These are phyloP conservation scores for Lepidium didymum DNA, from an alignment of 345 rosid genomes.

Conservation along the genomic window DNA sequence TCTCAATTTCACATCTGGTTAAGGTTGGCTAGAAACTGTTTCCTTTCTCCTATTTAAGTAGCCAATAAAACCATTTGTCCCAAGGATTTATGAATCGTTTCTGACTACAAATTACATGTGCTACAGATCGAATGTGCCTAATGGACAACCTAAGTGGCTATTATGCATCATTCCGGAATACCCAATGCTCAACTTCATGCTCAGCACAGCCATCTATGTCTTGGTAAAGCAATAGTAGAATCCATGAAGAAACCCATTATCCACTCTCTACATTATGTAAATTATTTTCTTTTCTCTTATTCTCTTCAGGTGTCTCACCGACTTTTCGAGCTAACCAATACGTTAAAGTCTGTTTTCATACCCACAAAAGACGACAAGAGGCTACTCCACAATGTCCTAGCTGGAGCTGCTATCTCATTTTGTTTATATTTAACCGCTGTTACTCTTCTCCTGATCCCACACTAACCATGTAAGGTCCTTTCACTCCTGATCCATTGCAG, in stretches of 20 bases:
- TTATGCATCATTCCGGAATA: slow-evolving; percentile 82
- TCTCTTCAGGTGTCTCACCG: slow-evolving; percentile 62
- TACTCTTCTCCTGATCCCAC: slow-evolving; percentile 79
- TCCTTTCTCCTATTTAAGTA: neutral
- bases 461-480: slow-evolving; percentile 22
- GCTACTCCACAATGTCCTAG: slow-evolving; percentile 55
- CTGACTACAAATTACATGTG: neutral
- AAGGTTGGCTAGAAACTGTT: slow-evolving; percentile 46
- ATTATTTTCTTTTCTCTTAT: neutral
- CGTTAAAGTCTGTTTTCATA: slow-evolving; percentile 58
- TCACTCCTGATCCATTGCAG: neutral
- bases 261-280: neutral
- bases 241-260: neutral
- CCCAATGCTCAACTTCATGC: slow-evolving; percentile 91
- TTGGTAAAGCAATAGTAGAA: slow-evolving; percentile 41
- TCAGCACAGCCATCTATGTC: slow-evolving; percentile 81
- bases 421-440: slow-evolving; percentile 50
- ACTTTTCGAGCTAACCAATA: slow-evolving; percentile 70
- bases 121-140: slow-evolving; percentile 65
- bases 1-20: slow-evolving; percentile 98
- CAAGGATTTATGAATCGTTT: neutral
- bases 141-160: slow-evolving; percentile 98
- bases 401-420: slow-evolving; percentile 54
- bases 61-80: neutral
- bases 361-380: slow-evolving; percentile 68